These are phyloP conservation scores for Oidium heveae DNA, from an alignment of 2,329 filamentous ascomycete genomes.

Conservation along the genomic window DNA sequence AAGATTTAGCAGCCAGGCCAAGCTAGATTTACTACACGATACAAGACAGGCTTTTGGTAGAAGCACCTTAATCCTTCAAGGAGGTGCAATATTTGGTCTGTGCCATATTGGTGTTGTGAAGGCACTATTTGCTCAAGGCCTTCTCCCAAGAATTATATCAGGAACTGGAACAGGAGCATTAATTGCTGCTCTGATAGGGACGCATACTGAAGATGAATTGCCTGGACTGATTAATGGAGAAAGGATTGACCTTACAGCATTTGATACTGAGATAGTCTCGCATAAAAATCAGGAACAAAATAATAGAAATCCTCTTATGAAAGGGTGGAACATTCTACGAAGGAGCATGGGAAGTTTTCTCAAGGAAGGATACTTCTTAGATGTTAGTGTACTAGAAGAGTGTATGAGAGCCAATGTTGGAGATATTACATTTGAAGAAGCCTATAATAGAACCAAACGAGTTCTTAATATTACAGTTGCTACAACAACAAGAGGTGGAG, in stretches of 20 bases:
- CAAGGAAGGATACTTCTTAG: constrained; percentile 58
- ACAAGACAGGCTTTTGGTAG: constrained; percentile 71
- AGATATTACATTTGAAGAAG: constrained; percentile 80
- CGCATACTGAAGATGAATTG: constrained; percentile 69
- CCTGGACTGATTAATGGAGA: constrained; percentile 52
- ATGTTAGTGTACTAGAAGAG: constrained; percentile 57
- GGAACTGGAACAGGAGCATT: constrained; percentile 77
- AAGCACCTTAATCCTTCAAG: constrained; percentile 65
- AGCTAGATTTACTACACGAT: constrained; percentile 68
- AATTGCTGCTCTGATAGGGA: constrained; percentile 67
- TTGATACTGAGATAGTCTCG: constrained; percentile 19
- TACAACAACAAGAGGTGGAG: constrained; percentile 44
- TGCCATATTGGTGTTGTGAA: constrained; percentile 83
- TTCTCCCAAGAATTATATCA: constrained; percentile 73
- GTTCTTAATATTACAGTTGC: constrained; percentile 83
- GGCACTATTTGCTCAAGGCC: constrained; percentile 52
- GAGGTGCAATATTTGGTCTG: constrained; percentile 73
- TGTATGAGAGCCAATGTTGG: constrained; percentile 69
- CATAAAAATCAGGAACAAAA: constrained; percentile 11
- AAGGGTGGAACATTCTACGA: constrained; percentile 29
- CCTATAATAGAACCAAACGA: constrained; percentile 61
- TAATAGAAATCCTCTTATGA: constrained; percentile 16
- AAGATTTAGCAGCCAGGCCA: constrained; percentile 23
- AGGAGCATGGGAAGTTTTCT: constrained; percentile 45
- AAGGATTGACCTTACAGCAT: constrained; percentile 61